These are phyloP conservation scores for Euphorbia schlechtendalii DNA, from an alignment of 441 rosid species.

Conservation along the genomic window DNA sequence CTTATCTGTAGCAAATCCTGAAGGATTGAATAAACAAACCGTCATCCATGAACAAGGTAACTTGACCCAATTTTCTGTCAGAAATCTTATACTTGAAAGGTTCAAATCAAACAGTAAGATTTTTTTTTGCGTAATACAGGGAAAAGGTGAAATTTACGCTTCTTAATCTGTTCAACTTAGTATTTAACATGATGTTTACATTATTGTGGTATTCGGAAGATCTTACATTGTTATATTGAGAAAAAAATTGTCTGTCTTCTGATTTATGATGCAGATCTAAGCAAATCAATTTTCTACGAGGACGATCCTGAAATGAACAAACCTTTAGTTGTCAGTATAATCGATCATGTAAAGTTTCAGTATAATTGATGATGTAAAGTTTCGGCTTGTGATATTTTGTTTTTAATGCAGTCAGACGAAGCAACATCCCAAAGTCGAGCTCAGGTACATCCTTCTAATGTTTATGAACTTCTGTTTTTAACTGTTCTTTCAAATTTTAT, in stretches of 20 bases:
- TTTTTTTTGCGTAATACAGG: too few species aligned
- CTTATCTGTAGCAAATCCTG: constrained; percentile 9
- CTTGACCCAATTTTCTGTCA: not conserved
- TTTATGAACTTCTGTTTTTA: too few species aligned
- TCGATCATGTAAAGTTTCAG: constrained; percentile 4
- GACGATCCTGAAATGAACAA: constrained; percentile 27
- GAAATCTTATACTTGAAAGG: not conserved
- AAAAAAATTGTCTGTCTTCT: not conserved
- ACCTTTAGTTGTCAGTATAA: constrained; percentile 35
- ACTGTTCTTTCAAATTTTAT: too few species aligned
- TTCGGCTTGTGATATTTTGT: not conserved
- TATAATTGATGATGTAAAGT: too few species aligned
- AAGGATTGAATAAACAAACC: constrained; percentile 7
- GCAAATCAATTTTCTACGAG: constrained; percentile 4
- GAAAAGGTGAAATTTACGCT: not conserved
- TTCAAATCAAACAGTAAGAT: too few species aligned
- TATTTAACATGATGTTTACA: too few species aligned
- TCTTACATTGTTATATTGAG: not conserved
- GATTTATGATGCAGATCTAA: constrained; percentile 24
- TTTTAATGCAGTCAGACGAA: constrained; percentile 24
- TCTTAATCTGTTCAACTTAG: not conserved
- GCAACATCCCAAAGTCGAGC: constrained; percentile 13
- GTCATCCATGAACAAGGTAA: constrained; percentile 22
- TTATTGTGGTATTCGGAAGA: too few species aligned
- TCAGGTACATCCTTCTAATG: constrained; percentile 19